Evolutionary conservation across 192 early-diverging fungal genomes (phyloP).

Genomic region (Coemansia nantahalensis): DNA sequence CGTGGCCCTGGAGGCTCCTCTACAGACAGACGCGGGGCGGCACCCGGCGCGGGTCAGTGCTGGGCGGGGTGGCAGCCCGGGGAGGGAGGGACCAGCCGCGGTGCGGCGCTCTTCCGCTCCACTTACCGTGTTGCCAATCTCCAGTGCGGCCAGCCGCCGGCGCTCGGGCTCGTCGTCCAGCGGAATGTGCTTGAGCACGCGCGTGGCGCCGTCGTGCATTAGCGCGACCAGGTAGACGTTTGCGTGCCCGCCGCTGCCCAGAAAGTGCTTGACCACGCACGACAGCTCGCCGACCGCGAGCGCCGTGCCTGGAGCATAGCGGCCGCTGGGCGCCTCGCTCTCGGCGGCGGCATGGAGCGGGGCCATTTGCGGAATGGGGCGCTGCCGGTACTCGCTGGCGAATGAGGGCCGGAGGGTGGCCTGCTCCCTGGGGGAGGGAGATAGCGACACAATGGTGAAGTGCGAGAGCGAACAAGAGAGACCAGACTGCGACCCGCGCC

Average conservation of each 20-base stretch:
- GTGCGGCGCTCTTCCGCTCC: no score
- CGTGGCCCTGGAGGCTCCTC: constrained; percentile 70
- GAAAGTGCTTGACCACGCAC: constrained; percentile 44
- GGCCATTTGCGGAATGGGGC: no score
- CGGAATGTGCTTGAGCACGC: constrained; percentile 77
- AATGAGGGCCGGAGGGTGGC: no score
- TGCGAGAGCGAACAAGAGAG: no score
- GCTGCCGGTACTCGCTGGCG: no score
- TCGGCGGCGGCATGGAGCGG: background rate
- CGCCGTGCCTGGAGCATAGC: constrained; percentile 38
- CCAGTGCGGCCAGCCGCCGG: constrained; percentile 63
- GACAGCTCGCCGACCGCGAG: constrained; percentile 38
- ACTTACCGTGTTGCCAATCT: constrained; percentile 72
- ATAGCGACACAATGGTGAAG: no score
- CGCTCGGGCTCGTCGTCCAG: constrained; percentile 60
- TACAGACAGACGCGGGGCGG: constrained; percentile 9
- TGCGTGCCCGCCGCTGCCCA: constrained; percentile 71
- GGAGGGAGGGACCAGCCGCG: no score
- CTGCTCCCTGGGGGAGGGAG: no score
- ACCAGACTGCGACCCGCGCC: no score
- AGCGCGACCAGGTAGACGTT: constrained; percentile 82
- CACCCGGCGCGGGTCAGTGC: no score
- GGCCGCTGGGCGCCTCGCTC: constrained; percentile 7
- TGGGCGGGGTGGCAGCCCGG: no score
- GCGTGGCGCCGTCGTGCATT: constrained; percentile 51